These are phyloP conservation scores for Mycena floridula DNA, from an alignment of 768 basidiomycete genomes.

Conservation along the genomic window DNA sequence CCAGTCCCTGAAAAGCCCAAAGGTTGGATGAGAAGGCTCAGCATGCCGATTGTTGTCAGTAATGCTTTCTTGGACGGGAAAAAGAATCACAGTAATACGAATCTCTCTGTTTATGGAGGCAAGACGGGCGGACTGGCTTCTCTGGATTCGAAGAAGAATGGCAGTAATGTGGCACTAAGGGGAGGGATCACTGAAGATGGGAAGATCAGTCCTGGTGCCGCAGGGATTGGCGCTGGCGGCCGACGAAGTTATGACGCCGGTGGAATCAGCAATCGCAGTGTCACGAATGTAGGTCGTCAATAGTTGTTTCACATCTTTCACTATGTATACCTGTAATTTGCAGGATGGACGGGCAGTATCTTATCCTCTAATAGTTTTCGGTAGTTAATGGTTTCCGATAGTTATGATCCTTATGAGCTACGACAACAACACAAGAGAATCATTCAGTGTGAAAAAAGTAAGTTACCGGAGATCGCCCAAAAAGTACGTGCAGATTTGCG, in stretches of 20 bases:
- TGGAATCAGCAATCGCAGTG: slow-evolving; percentile 42
- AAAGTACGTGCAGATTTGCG: no score
- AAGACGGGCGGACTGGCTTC: slow-evolving; percentile 32
- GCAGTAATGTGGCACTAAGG: slow-evolving; percentile 34
- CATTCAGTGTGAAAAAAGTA: no score
- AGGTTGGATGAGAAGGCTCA: slow-evolving; percentile 72
- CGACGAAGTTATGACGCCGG: slow-evolving; percentile 35
- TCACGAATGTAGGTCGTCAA: slow-evolving; percentile 40
- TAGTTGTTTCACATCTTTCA: no score
- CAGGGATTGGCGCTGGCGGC: slow-evolving; percentile 11
- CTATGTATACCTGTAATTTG: no score
- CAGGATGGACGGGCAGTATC: no score
- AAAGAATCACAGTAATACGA: slow-evolving; percentile 28
- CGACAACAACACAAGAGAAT: no score
- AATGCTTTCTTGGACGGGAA: slow-evolving; percentile 57
- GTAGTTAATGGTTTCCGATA: no score
- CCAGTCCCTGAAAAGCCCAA: slow-evolving; percentile 45
- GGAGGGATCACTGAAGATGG: slow-evolving; percentile 43
- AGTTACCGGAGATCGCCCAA: no score
- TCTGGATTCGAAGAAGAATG: slow-evolving; percentile 45
- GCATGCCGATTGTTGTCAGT: slow-evolving; percentile 63
- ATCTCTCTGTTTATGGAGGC: slow-evolving; percentile 14
- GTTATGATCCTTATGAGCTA: no score
- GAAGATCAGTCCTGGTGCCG: slow-evolving; percentile 26
- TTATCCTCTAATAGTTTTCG: no score